phyloP scores from a whole-genome alignment of 2,329 filamentous ascomycete species.

The Aspergillus bombycis region DNA sequence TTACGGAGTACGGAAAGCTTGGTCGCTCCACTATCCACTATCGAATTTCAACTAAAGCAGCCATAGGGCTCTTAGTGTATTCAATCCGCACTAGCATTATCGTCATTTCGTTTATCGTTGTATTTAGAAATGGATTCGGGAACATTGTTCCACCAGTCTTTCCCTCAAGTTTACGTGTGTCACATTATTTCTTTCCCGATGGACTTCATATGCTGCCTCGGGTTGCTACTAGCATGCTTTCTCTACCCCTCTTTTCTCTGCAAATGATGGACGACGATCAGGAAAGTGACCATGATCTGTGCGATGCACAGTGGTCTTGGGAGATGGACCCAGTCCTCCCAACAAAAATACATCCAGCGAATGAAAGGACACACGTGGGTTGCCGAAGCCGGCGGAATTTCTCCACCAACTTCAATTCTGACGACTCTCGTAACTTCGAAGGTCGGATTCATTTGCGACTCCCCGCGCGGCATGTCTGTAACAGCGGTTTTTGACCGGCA shows the following conservation, averaged over 20 bases:
- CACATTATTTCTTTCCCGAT: background rate
- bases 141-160: conserved; percentile 2
- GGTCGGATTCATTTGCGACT: conserved; percentile 15
- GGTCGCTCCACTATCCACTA: conserved; percentile 3
- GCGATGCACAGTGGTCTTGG: conserved; percentile 2
- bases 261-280: conserved; percentile 10
- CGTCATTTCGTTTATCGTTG: conserved; percentile 13
- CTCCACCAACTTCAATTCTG: conserved; percentile 5
- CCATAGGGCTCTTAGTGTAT: conserved; percentile 20
- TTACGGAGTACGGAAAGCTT: background rate
- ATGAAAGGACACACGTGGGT: conserved; percentile 18
- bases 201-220: conserved; percentile 13
- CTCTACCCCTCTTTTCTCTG: conserved; percentile 7
- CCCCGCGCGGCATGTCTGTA: conserved; percentile 14
- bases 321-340: background rate
- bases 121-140: conserved; percentile 15
- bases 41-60: conserved; percentile 6
- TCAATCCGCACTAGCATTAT: conserved; percentile 22
- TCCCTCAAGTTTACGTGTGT: background rate
- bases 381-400: background rate
- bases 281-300: background rate
- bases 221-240: conserved; percentile 1
- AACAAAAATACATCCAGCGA: conserved; percentile 10
- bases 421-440: conserved; percentile 6
- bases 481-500: conserved; percentile 27